These are phyloP conservation scores for Penstemon barbatus DNA, from an alignment of 257 asterid genomes.

Conservation along the genomic window DNA sequence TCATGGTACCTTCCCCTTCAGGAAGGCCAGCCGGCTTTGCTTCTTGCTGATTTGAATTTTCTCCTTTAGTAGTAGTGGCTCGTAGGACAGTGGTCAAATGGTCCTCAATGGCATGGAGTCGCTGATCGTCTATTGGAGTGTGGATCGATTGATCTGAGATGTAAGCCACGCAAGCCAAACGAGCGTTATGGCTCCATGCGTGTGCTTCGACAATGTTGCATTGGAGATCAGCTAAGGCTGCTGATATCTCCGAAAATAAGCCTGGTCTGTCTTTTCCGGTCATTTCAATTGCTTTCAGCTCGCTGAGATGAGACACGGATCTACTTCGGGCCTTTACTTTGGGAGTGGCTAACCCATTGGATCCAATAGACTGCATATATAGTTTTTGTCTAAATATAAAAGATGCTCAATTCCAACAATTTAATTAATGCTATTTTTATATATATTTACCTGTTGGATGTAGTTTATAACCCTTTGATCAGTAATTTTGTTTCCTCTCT, in stretches of 20 bases:
- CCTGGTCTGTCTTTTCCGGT: constrained; percentile 81
- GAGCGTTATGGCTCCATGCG: constrained; percentile 79
- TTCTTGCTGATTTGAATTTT: constrained; percentile 38
- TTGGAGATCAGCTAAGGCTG: constrained; percentile 70
- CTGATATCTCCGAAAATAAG: constrained; percentile 76
- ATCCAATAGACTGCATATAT: constrained; percentile 49
- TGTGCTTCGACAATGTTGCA: constrained; percentile 73
- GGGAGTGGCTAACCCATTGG: constrained; percentile 26
- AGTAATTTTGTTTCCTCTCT: constrained; percentile 56
- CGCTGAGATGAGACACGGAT: constrained; percentile 28
- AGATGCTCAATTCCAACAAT: no score
- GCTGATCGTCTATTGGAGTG: constrained; percentile 52
- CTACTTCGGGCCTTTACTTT: constrained; percentile 29
- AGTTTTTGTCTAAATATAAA: no score
- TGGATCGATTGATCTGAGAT: constrained; percentile 47
- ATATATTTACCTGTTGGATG: constrained; percentile 56
- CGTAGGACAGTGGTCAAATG: constrained; percentile 67
- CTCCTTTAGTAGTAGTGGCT: constrained; percentile 49
- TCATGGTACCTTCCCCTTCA: constrained; percentile 48
- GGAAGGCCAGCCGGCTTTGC: constrained; percentile 58
- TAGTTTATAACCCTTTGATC: constrained; percentile 60
- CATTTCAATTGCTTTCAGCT: constrained; percentile 65
- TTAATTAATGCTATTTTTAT: no score
- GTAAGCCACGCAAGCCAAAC: constrained; percentile 66
- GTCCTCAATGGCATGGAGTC: constrained; percentile 62